A percentile compares a stretch with the other conserved stretches of the same genome.
These are phyloP conservation scores for Microbotryum saponariae DNA, from an alignment of 1,284 basidiomycete genomes.

Conservation along the genomic window DNA sequence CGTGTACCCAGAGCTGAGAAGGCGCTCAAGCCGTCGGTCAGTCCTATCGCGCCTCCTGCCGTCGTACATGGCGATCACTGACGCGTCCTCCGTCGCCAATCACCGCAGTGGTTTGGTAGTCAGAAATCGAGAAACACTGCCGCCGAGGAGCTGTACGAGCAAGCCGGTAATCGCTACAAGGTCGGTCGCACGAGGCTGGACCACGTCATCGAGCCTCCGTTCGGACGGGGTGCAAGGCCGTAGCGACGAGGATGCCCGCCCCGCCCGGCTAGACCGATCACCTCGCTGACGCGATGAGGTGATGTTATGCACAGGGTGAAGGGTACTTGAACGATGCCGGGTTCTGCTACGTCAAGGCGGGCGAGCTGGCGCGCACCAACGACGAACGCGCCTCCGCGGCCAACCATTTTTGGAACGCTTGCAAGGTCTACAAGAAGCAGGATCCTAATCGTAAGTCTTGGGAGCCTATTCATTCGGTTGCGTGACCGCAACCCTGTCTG, in stretches of 20 bases:
- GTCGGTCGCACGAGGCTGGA: conserved; percentile 45
- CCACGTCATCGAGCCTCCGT: too few species aligned
- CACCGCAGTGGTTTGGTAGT: too few species aligned
- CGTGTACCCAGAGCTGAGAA: too few species aligned
- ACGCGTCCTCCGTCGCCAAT: too few species aligned
- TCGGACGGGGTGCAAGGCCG: conserved; percentile 81
- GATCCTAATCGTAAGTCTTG: conserved; percentile 74
- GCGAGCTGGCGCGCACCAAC: conserved; percentile 78
- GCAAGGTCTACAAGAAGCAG: conserved; percentile 84
- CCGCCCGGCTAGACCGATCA: conserved; percentile 59
- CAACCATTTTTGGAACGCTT: conserved; percentile 93
- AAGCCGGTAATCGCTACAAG: conserved; percentile 79
- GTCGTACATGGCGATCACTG: too few species aligned
- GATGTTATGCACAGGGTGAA: conserved; percentile 39
- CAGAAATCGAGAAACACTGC: too few species aligned
- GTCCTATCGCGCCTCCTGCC: too few species aligned
- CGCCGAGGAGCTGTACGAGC: conserved; percentile 28
- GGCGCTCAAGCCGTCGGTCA: too few species aligned
- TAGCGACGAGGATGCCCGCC: conserved; percentile 75
- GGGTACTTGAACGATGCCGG: conserved; percentile 41
- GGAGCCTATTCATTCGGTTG: neutral
- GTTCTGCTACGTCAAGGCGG: conserved; percentile 51
- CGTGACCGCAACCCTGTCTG: neutral
- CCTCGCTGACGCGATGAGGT: conserved; percentile 31
- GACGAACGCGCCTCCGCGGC: conserved; percentile 85